Evolutionary conservation across 2,329 filamentous ascomycete species (phyloP).

Genomic region (Hortaea werneckii): DNA sequence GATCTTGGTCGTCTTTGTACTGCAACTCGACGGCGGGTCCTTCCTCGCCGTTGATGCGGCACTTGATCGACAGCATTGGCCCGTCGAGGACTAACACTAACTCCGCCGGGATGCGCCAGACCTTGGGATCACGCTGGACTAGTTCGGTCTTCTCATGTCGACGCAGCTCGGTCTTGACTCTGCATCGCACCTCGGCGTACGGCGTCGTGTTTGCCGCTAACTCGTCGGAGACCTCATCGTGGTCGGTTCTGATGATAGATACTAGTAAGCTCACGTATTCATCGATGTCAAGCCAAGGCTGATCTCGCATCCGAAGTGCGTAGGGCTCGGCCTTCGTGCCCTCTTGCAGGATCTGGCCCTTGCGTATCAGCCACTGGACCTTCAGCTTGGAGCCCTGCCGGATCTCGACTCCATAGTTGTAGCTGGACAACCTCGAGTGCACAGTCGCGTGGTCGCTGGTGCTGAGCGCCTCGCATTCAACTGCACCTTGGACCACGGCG

Average conservation of each 20-base stretch:
- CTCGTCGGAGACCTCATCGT: background rate
- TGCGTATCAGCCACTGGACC: background rate
- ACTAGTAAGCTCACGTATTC: background rate
- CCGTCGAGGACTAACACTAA: background rate
- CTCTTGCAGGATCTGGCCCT: background rate
- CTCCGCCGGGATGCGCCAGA: background rate
- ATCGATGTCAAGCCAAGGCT: background rate
- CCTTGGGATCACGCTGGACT: background rate
- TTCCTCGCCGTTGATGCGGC: background rate
- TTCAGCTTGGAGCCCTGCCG: background rate
- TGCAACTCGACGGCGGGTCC: background rate
- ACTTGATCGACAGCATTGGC: background rate
- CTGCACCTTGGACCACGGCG: background rate
- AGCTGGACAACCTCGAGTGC: background rate
- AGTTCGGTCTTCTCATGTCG: background rate
- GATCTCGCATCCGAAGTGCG: background rate
- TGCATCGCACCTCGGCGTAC: background rate
- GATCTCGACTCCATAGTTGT: background rate
- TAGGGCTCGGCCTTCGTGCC: background rate
- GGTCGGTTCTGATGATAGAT: background rate
- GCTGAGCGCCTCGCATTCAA: background rate
- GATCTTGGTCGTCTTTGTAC: background rate
- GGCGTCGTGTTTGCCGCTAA: background rate
- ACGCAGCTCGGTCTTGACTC: background rate
- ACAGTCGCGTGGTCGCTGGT: background rate